Conservation (phyloP, 108 stramenopile genomes). For the Nitzschia putrida region DNA sequence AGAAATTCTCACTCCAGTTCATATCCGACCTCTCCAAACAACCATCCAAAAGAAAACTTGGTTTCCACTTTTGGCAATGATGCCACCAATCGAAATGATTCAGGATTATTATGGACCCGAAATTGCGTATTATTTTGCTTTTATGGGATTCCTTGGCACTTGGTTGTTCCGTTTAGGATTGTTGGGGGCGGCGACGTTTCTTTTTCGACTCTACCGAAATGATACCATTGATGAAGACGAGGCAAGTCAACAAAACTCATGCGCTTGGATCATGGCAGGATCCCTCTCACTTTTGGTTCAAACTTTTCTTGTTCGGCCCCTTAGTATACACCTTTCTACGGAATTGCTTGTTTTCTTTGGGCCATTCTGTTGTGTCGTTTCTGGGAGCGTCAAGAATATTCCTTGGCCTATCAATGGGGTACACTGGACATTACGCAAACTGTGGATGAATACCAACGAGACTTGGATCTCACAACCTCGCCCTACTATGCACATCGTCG, state of each 20-base stretch:
- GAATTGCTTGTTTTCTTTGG: constrained; percentile 68
- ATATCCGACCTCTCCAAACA: constrained; percentile 29
- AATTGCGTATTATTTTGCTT: constrained; percentile 75
- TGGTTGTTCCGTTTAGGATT: constrained; percentile 55
- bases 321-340: constrained; percentile 63
- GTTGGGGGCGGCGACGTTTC: constrained; percentile 42
- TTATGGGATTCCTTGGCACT: constrained; percentile 57
- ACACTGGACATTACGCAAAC: constrained; percentile 27
- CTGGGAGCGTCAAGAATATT: constrained; percentile 68
- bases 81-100: constrained; percentile 56
- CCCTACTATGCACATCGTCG: constrained; percentile 30
- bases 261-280: too few relatives aligned
- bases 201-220: constrained; percentile 42
- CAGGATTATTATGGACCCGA: constrained; percentile 62
- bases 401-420: constrained; percentile 61
- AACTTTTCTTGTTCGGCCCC: constrained; percentile 22
- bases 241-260: not conserved
- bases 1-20: constrained; percentile 52
- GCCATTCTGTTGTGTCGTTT: constrained; percentile 54
- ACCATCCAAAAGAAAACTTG: constrained; percentile 43
- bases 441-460: constrained; percentile 11
- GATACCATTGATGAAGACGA: constrained; percentile 68
- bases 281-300: not conserved
- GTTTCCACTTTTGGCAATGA: constrained; percentile 32
- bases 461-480: not conserved